Percentiles rank a stretch among this genome's conserved stretches.
Evolutionary conservation across 768 basidiomycete genomes (phyloP).

Genomic region (Sistotremastrum suecicum): DNA sequence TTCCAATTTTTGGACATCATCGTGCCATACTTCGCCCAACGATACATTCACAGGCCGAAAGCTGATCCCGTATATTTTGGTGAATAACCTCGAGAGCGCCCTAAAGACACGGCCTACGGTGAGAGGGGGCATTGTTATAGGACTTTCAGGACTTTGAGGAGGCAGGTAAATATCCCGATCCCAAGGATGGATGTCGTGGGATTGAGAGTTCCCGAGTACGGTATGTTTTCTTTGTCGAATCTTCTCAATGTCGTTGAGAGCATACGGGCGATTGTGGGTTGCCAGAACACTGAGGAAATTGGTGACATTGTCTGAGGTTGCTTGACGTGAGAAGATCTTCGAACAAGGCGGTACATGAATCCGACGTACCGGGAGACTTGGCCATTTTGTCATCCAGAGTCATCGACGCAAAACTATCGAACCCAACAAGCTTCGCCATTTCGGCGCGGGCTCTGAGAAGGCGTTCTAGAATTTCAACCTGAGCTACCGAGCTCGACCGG

Average conservation of each 20-base stretch:
- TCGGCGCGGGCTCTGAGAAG: slow-evolving; percentile 68
- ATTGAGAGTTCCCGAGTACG: slow-evolving; percentile 41
- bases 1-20: slow-evolving; percentile 79
- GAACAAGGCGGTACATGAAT: not conserved
- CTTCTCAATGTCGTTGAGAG: slow-evolving; percentile 55
- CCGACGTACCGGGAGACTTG: slow-evolving; percentile 62
- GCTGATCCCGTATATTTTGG: slow-evolving; percentile 74
- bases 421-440: slow-evolving; percentile 73
- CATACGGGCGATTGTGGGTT: slow-evolving; percentile 66
- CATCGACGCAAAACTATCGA: slow-evolving; percentile 77
- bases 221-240: slow-evolving; percentile 60
- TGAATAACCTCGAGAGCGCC: slow-evolving; percentile 83
- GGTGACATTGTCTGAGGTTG: slow-evolving; percentile 57
- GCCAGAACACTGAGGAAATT: slow-evolving; percentile 76
- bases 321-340: not conserved
- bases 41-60: slow-evolving; percentile 54
- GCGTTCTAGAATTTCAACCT: slow-evolving; percentile 63
- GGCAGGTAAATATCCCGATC: slow-evolving; percentile 91
- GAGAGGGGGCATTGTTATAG: slow-evolving; percentile 56
- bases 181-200: slow-evolving; percentile 81
- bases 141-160: slow-evolving; percentile 60
- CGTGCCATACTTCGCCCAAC: slow-evolving; percentile 81
- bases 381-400: slow-evolving; percentile 94
- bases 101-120: slow-evolving; percentile 86
- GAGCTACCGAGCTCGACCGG: slow-evolving; percentile 59